These are phyloP conservation scores for Skeletonema potamos DNA, from an alignment of 108 stramenopile species.

Conservation along the genomic window DNA sequence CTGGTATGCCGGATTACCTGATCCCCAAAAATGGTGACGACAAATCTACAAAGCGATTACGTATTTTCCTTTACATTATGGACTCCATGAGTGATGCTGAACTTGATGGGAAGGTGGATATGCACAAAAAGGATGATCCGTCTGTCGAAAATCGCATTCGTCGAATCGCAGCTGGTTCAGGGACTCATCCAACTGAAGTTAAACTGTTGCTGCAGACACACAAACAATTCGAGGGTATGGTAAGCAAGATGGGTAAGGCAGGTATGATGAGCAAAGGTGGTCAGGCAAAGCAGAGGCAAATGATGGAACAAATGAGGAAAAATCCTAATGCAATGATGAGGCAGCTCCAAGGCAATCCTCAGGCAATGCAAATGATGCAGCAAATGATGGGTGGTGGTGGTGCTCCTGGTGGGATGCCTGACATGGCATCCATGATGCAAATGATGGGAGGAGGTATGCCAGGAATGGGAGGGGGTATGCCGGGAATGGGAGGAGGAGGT, in stretches of 20 bases:
- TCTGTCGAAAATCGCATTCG: constrained; percentile 61
- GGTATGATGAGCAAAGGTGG: constrained; percentile 86
- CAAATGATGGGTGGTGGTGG: constrained; percentile 45
- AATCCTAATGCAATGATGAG: constrained; percentile 82
- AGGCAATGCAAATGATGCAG: constrained; percentile 85
- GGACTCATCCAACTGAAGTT: constrained; percentile 87
- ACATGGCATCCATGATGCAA: constrained; percentile 55
- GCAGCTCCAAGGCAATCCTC: constrained; percentile 85
- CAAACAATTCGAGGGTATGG: constrained; percentile 91
- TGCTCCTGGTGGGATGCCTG: constrained; percentile 55
- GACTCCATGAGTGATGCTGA: constrained; percentile 95
- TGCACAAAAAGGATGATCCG: constrained; percentile 57
- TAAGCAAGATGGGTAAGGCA: constrained; percentile 91
- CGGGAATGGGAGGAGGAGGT: constrained; percentile 45
- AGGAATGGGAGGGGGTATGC: constrained; percentile 59
- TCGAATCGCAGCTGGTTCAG: constrained; percentile 92
- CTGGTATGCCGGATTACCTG: constrained; percentile 88
- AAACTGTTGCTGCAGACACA: constrained; percentile 81
- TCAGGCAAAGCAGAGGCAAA: constrained; percentile 68
- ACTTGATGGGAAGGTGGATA: constrained; percentile 90
- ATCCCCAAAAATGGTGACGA: constrained; percentile 72
- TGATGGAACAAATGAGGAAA: constrained; percentile 80
- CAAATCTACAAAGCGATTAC: constrained; percentile 63
- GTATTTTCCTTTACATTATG: constrained; percentile 96
- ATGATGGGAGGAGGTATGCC: constrained; percentile 57